Evolutionary conservation across 2,329 filamentous ascomycete species (phyloP), one percentile per base, ranked within the genome.

Genomic region (Talaromyces sp.): DNA sequence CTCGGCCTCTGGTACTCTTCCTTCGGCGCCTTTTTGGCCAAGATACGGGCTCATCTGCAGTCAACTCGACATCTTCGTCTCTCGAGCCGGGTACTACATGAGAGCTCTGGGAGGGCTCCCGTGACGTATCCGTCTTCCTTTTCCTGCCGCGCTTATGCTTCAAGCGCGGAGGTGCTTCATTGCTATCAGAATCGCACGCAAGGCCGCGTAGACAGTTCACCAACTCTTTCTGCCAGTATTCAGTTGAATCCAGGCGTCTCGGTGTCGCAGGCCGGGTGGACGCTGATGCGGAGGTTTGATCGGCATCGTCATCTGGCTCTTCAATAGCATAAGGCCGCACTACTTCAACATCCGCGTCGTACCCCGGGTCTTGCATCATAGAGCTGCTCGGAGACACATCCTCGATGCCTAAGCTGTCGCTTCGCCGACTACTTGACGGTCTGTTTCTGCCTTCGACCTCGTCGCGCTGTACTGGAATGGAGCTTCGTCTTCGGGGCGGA

Each of bases 271-370:
- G 35, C 52, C 29, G 46, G 27, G 60, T 31, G 21, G 62, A 49
- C 9, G 38, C 59, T 52, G 49, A 62, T 31, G 62, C 58, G 2
- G 62, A 53, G 11, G 54, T 58, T 35, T 61, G 59, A 13, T 63
- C 62, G 8, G 66, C 43, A 2, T 72, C 69, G 35, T 73, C 70
- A 17, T 70, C 69, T 8, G 73, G 70, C 54, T 75, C 73, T 60
- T 75, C 73, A n/a, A 75, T 68, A 27, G 66, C 71, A 63, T 78
- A 78, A 17, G 77, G 77, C 21, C 65, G 68, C 21, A 78, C 64
- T 3, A 74, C 66, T 58, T 73, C 68, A 13, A 68, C 62, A 56
- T 71, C 64, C 6, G 64, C 67, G 58, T 71, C 65, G 31, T 74
- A 73, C 9, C 69, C 68, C 58, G 69, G 65, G 54, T 72, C 70